Evolutionary conservation across 2,329 filamentous ascomycete genomes (phyloP), one percentile per base, ranked within the genome.

Genomic region (Pyrenochaeta sp.): DNA sequence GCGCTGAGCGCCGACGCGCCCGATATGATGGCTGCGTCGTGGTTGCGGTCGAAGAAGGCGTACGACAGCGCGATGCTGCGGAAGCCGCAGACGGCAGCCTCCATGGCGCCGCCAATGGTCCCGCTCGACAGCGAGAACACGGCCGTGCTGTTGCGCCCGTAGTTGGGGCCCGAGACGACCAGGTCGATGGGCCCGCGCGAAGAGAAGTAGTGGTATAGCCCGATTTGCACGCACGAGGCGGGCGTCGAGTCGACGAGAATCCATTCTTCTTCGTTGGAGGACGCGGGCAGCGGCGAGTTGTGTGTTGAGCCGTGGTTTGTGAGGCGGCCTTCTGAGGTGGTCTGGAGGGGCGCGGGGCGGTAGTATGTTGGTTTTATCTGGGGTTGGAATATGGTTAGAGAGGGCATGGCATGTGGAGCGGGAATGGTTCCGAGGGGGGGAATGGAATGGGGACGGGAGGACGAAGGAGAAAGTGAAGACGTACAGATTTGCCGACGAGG

Each of bases 11-110:
- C 77, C 24, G 86, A 89, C 3, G 90, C 91, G 35, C 84, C 89
- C 21, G 83, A 81, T 46, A 97, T 93, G 56, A 96, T 85, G 17
- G 80, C 79, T 2, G 89, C 86, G 60, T 96, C 89, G 70, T 96
- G 92, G 67, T 90, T 89, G 45, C 86, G 81, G 43, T 85, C 84
- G 73, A 92, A 94, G 74, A 96, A 97, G 15, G 93, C 94, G 69
- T 90, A 99, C 35, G 85, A 90, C 27, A 99, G 74, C 0, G 94
- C 94, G 53, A 99, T 88, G 9, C 90, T 80, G 59, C 70, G 71
- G 26, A 68, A 60, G 17, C 75, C 74, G 48, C 76, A 78, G 1
- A 77, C 72, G 0, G 75, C 72, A 0, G 75, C 77, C 50, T 80
- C 77, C 48, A 80, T 69, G 7, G 77, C 77, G 8, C 76, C 77